These are phyloP conservation scores for Kewa caespitosa DNA, from an alignment of 179 eudicot genomes.

Conservation along the genomic window DNA sequence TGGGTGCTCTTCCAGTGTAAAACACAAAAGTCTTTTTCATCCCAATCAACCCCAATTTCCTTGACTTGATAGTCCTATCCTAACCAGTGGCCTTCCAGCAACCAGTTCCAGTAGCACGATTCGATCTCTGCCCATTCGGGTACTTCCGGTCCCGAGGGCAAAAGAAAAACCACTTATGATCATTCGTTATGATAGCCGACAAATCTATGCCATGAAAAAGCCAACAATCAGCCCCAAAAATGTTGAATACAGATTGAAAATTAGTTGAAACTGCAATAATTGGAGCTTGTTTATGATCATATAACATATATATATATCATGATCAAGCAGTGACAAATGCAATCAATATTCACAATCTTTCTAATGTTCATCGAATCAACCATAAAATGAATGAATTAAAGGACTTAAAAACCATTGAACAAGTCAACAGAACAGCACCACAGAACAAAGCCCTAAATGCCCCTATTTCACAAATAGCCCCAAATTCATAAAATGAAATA, in stretches of 20 bases:
- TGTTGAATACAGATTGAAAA: background rate
- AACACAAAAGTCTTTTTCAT: conserved; percentile 93
- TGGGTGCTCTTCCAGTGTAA: conserved; percentile 89
- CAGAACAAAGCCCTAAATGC: conserved; percentile 13
- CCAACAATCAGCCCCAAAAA: conserved; percentile 8
- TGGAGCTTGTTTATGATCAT: background rate
- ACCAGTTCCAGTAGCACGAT: conserved; percentile 75
- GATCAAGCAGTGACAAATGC: background rate
- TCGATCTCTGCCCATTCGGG: conserved; percentile 84
- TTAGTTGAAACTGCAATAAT: background rate
- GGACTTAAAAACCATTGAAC: background rate
- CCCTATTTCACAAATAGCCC: conserved; percentile 21
- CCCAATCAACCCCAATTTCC: conserved; percentile 59
- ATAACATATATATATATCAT: background rate
- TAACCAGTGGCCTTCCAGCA: conserved; percentile 99
- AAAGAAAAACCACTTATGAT: conserved; percentile 93
- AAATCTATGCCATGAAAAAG: conserved; percentile 38
- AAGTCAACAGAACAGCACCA: background rate
- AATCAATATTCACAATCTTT: background rate
- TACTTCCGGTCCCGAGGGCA: conserved; percentile 92
- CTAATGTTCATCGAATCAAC: background rate
- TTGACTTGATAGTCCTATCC: conserved; percentile 66
- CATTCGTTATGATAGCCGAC: conserved; percentile 57
- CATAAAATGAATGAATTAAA: background rate
- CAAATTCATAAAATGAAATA: conserved; percentile 13